A percentile compares a stretch with the other conserved stretches of the same genome.
These are phyloP conservation scores for Knufia petricola DNA, from an alignment of 2,329 filamentous ascomycete species.

Conservation along the genomic window DNA sequence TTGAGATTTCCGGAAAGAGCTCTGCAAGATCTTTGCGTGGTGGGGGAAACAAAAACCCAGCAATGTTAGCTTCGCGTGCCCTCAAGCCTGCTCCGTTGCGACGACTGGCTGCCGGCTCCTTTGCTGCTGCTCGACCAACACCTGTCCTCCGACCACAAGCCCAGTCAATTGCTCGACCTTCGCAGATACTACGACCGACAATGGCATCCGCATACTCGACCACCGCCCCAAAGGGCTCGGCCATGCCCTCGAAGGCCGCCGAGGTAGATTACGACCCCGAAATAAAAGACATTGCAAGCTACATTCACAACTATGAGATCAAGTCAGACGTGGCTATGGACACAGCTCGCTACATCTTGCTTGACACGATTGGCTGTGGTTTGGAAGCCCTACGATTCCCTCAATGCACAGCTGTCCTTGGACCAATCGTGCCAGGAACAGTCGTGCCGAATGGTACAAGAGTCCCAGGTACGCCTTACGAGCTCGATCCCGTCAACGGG, in stretches of 20 bases:
- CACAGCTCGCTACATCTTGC: slow-evolving; percentile 90
- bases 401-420: slow-evolving; percentile 90
- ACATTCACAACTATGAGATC: slow-evolving; percentile 86
- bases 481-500: slow-evolving; percentile 88
- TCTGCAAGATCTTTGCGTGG: background rate
- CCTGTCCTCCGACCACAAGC: slow-evolving; percentile 1
- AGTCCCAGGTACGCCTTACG: slow-evolving; percentile 84
- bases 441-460: slow-evolving; percentile 83
- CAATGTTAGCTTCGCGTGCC: slow-evolving; percentile 18
- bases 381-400: slow-evolving; percentile 92
- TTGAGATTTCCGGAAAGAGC: background rate
- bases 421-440: slow-evolving; percentile 83
- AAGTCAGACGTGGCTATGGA: slow-evolving; percentile 90
- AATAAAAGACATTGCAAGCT: slow-evolving; percentile 89
- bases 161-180: background rate
- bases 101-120: slow-evolving; percentile 20
- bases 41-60: slow-evolving; percentile 5
- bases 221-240: slow-evolving; percentile 32
- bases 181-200: slow-evolving; percentile 10
- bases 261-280: slow-evolving; percentile 70
- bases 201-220: slow-evolving; percentile 31
- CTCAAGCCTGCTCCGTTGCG: slow-evolving; percentile 19
- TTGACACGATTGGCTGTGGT: slow-evolving; percentile 94
- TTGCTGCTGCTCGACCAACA: slow-evolving; percentile 11
- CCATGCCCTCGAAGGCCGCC: slow-evolving; percentile 28